These are phyloP conservation scores for Phylloporus scabripes DNA, from an alignment of 768 basidiomycete species.

Conservation along the genomic window DNA sequence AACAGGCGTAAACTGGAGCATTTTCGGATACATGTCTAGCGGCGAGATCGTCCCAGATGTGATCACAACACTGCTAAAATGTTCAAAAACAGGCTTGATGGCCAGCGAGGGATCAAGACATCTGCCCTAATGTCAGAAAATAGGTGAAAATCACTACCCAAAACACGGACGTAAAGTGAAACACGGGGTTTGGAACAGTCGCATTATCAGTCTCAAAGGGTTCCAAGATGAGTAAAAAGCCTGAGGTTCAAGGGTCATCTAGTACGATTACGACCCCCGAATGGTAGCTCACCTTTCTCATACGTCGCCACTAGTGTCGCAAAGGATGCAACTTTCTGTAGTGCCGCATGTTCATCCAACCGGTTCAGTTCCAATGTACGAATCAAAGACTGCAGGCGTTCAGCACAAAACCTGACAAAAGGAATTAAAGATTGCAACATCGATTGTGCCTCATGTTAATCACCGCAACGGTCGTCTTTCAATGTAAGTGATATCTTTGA, in stretches of 20 bases:
- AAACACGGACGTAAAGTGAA: conserved; percentile 83
- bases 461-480: conserved; percentile 89
- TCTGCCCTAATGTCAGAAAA: conserved; percentile 38
- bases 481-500: conserved; percentile 98
- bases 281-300: conserved; percentile 68
- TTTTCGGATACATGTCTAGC: conserved; percentile 99
- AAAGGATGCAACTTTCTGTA: conserved; percentile 95
- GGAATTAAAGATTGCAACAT: not conserved
- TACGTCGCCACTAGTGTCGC: conserved; percentile 97
- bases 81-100: conserved; percentile 96
- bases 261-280: not conserved
- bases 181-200: conserved; percentile 96
- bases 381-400: conserved; percentile 89
- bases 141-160: not conserved
- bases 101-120: conserved; percentile 97
- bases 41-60: conserved; percentile 98
- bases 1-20: conserved; percentile 96
- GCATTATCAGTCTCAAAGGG: conserved; percentile 99
- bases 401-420: conserved; percentile 81
- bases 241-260: conserved; percentile 34
- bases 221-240: conserved; percentile 94
- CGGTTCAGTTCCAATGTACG: conserved; percentile 85
- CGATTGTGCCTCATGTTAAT: conserved; percentile 14
- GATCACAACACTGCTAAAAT: conserved; percentile 97
- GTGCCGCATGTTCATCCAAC: conserved; percentile 83